Base-by-base conservation (phyloP, 2,329 filamentous ascomycete genomes). In the Cytospora chrysosperma region DNA sequence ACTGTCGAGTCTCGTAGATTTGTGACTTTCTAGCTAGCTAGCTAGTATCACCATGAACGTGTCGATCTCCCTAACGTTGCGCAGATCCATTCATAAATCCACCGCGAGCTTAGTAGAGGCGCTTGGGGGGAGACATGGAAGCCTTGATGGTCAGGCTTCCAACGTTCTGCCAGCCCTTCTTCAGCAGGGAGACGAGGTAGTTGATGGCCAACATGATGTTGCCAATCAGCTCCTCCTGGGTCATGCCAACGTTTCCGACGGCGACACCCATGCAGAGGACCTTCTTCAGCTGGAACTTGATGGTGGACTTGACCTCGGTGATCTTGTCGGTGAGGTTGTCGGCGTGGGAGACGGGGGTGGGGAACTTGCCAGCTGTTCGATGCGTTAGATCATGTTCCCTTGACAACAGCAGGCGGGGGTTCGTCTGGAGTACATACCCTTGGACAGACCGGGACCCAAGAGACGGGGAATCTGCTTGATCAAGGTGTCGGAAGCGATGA, bases 261-360 rank as follows among this genome's bases (percentile, higher is more conserved):
- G 95, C 95, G 79, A 98, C 94, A 90, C 94, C 95, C 88, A 99
- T 93, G 88, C 95, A 99, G 74, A 99, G 88, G 80, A 99, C 95
- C 92, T 99, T 99, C 92, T 99, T 99, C 77, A 99, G 88, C 88
- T 99, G 93, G 91, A 99, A 99, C 90, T 99, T 99, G 90, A 99
- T 98, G 82, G 95, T 99, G 75, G 92, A 97, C 91, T 97, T 98
- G 88, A 99, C 94, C 81, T 99, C 95, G 84, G 85, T 97, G 86
- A 98, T 92, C 90, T 97, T 97, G 86, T 83, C 87, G 79, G 83
- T 85, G 72, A 99, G 89, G 80, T 98, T 94, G 78, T 99, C 95
- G 80, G 85, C 80, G 90, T 99, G 95, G 70, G 93, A 97, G 83
- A 99, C 91, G 72, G 95, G 95, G 70, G 94, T 97, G 70, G 95